Percentiles rank a stretch among this genome's conserved stretches.
Evolutionary conservation across 306 rosid species (phyloP).

Genomic region (Cicer chorassanicum): DNA sequence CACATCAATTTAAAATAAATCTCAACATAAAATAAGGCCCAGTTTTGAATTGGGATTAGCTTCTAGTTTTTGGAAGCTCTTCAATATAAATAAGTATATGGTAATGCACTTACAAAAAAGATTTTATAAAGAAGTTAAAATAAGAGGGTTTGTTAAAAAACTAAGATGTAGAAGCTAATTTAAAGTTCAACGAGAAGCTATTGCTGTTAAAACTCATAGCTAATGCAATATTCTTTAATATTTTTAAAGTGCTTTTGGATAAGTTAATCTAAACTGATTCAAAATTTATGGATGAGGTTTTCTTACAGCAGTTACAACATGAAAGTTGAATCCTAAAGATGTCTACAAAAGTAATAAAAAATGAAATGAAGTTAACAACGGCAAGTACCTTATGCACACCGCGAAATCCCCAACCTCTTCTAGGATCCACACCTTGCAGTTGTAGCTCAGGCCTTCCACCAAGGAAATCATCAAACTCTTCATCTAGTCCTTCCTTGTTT

Average conservation of each 20-base stretch:
- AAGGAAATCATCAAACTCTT: constrained; percentile 55
- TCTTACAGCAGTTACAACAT: constrained; percentile 29
- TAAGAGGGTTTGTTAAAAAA: constrained; percentile 4
- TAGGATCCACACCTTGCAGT: constrained; percentile 88
- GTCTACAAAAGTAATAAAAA: background rate
- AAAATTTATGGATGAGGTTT: constrained; percentile 7
- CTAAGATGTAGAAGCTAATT: constrained; percentile 3
- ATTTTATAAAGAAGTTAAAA: background rate
- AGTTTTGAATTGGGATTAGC: background rate
- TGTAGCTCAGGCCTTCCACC: constrained; percentile 52
- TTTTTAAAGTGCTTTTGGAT: background rate
- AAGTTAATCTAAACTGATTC: background rate
- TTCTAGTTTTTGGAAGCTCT: background rate
- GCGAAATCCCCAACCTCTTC: constrained; percentile 86
- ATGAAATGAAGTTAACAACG: constrained; percentile 6
- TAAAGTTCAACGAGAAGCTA: background rate
- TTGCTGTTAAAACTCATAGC: background rate
- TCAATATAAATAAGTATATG: background rate
- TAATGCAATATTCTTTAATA: background rate
- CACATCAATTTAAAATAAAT: background rate
- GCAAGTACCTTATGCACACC: constrained; percentile 93
- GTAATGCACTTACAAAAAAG: background rate
- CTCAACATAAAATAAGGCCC: background rate
- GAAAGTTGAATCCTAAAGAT: constrained; percentile 24
- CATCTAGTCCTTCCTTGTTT: constrained; percentile 45